A percentile compares a stretch with the other conserved stretches of the same genome.
phyloP scores from a whole-genome alignment of 805 yeast species.

The Wickerhamomyces rabaulensis region DNA sequence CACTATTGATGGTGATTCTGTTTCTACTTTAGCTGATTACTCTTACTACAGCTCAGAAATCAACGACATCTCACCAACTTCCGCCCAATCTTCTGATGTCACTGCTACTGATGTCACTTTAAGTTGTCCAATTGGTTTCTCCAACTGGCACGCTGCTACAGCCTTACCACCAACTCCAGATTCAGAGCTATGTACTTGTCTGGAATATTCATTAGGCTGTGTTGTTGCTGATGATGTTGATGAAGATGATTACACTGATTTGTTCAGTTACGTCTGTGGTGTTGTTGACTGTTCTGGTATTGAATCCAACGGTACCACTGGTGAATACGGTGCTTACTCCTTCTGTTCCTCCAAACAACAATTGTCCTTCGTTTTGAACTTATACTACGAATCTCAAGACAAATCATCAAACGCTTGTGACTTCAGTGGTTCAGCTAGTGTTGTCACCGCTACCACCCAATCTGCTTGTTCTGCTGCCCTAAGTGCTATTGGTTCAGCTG shows the following conservation, averaged over 20 bases:
- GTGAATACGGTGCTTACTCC: slow-evolving; percentile 68
- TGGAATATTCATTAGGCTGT: slow-evolving; percentile 51
- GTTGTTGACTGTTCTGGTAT: slow-evolving; percentile 65
- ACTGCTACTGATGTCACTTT: slow-evolving; percentile 40
- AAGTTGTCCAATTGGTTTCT: slow-evolving; percentile 55
- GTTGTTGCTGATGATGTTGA: slow-evolving; percentile 52
- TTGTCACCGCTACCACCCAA: slow-evolving; percentile 42
- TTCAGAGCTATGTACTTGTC: slow-evolving; percentile 57
- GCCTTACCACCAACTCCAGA: slow-evolving; percentile 78
- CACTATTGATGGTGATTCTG: slow-evolving; percentile 38
- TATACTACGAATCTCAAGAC: slow-evolving; percentile 51
- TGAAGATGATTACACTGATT: slow-evolving; percentile 50
- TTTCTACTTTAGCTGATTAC: slow-evolving; percentile 59
- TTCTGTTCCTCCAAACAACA: slow-evolving; percentile 64
- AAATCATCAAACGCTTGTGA: slow-evolving; percentile 47
- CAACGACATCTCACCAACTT: slow-evolving; percentile 47
- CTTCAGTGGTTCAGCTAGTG: slow-evolving; percentile 63
- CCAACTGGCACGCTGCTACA: slow-evolving; percentile 63
- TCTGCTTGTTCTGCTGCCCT: slow-evolving; percentile 53
- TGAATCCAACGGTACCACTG: slow-evolving; percentile 54
- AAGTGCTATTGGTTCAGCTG: slow-evolving; percentile 63
- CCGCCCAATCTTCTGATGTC: slow-evolving; percentile 35
- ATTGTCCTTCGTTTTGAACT: slow-evolving; percentile 59
- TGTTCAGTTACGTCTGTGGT: slow-evolving; percentile 57
- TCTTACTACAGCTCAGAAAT: slow-evolving; percentile 58